Percentiles rank a stretch among this genome's conserved stretches.
Evolutionary conservation across 2,329 filamentous ascomycete species (phyloP).

Genomic region (Blastomyces gilchristii): DNA sequence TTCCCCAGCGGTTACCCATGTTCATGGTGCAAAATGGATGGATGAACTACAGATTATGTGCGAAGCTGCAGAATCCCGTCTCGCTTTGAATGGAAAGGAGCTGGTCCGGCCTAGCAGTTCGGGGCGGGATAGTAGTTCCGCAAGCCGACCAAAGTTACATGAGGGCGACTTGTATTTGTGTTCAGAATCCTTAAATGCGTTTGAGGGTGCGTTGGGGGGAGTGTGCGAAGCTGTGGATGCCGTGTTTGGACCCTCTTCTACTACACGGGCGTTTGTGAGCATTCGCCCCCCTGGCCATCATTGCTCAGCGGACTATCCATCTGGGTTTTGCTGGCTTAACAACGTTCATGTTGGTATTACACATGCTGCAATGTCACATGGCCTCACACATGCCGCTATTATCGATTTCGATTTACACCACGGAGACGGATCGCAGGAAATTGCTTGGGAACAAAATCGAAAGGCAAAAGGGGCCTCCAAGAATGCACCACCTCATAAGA

Average conservation of each 20-base stretch:
- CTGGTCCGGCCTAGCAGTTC: slow-evolving; percentile 50
- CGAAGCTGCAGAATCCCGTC: slow-evolving; percentile 62
- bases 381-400: slow-evolving; percentile 85
- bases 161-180: slow-evolving; percentile 88
- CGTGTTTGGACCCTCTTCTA: slow-evolving; percentile 57
- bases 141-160: slow-evolving; percentile 51
- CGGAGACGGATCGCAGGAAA: slow-evolving; percentile 89
- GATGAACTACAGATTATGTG: slow-evolving; percentile 80
- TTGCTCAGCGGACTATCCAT: slow-evolving; percentile 79
- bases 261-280: slow-evolving; percentile 76
- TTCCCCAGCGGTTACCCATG: slow-evolving; percentile 72
- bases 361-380: slow-evolving; percentile 73
- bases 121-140: slow-evolving; percentile 33
- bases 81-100: slow-evolving; percentile 69
- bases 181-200: slow-evolving; percentile 70
- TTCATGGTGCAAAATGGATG: slow-evolving; percentile 92
- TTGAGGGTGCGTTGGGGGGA: slow-evolving; percentile 84
- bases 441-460: slow-evolving; percentile 82
- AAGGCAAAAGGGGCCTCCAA: slow-evolving; percentile 54
- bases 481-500: slow-evolving; percentile 66
- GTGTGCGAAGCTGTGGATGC: slow-evolving; percentile 87
- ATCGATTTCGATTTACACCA: slow-evolving; percentile 89
- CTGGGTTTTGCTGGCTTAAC: slow-evolving; percentile 97
- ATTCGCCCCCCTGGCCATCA: slow-evolving; percentile 92
- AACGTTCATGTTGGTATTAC: slow-evolving; percentile 96